Evolutionary conservation across 169 alveolate genomes (phyloP), one percentile per base, ranked within the genome.

Genomic region (Theileria sp.): DNA sequence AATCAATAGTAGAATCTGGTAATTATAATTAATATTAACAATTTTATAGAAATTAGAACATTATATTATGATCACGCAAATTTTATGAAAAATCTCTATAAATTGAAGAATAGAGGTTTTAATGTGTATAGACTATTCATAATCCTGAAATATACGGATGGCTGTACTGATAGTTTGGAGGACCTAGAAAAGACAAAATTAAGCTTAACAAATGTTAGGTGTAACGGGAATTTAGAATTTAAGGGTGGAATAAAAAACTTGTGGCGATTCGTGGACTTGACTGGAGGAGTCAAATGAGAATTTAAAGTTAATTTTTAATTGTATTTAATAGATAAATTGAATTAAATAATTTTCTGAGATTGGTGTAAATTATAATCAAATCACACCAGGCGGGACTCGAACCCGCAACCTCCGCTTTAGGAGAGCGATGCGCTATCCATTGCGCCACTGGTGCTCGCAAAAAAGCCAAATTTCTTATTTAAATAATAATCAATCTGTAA

Each of bases 381-480:
- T 66, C 75, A 94, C 97, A 93, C 96, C 94, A 92, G 97, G 94
- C 93, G 97, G 97, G 97, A 94, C 97, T 94, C 95, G 97, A 94
- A 94, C 97, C 97, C 97, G 93, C 96, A 94, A 94, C 96, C 97
- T 92, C 95, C 92, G 96, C 97, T 94, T 94, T 94, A 94, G 97
- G 97, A 94, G 96, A 94, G 97, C 96, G 92, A 93, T 93, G 96
- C 97, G 97, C 96, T 94, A 94, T 94, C 97, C 97, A 94, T 94
- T 94, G 92, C 97, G 97, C 97, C 96, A 94, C 97, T 92, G 95
- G 96, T 92, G 97, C 97, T 58, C 60, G 30, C 23, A 36, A 15
- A 25, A 25, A 32, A 32, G 56, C 51, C 26, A 32, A 12, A 26
- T 66, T 25, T 66, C 25, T 25, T 9, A 44, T 66, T 66, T 25